phyloP scores from a whole-genome alignment of 768 basidiomycete species.

The Leccinum subtestaceum region DNA sequence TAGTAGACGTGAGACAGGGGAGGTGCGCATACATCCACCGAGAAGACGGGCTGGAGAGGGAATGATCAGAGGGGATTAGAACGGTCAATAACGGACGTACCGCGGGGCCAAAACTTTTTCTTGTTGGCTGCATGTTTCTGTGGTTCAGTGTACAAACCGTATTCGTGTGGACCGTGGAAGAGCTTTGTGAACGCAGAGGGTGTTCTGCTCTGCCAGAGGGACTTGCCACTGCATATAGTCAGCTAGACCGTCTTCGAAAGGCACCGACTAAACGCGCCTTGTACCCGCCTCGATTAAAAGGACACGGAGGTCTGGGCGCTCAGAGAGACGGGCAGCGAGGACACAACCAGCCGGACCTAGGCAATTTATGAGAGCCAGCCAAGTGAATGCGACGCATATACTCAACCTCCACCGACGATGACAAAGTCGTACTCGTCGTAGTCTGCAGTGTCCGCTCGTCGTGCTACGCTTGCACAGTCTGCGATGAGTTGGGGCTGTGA shows the following conservation, averaged over 20 bases:
- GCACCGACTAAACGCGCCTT: constrained; percentile 42
- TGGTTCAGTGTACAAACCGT: constrained; percentile 53
- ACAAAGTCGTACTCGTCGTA: constrained; percentile 46
- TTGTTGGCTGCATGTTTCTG: constrained; percentile 48
- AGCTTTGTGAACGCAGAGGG: constrained; percentile 44
- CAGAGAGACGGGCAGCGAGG: constrained; percentile 43
- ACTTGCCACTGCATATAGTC: constrained; percentile 39
- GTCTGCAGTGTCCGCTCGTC: constrained; percentile 2
- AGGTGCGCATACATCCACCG: constrained; percentile 60
- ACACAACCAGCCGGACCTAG: constrained; percentile 46
- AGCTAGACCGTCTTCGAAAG: background rate
- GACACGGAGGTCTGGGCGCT: constrained; percentile 34
- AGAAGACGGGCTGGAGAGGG: constrained; percentile 53
- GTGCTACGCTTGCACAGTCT: background rate
- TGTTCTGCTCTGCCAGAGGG: constrained; percentile 39
- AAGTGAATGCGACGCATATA: background rate
- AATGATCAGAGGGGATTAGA: background rate
- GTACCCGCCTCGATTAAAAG: constrained; percentile 37
- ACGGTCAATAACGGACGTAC: constrained; percentile 33
- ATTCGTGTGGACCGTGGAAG: constrained; percentile 48
- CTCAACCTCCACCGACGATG: constrained; percentile 52
- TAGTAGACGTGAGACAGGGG: background rate
- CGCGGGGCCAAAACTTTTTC: constrained; percentile 63
- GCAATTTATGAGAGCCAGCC: background rate
- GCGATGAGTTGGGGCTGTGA: background rate